These are phyloP conservation scores for Geranium rotundifolium DNA, from an alignment of 345 rosid species.

Conservation along the genomic window DNA sequence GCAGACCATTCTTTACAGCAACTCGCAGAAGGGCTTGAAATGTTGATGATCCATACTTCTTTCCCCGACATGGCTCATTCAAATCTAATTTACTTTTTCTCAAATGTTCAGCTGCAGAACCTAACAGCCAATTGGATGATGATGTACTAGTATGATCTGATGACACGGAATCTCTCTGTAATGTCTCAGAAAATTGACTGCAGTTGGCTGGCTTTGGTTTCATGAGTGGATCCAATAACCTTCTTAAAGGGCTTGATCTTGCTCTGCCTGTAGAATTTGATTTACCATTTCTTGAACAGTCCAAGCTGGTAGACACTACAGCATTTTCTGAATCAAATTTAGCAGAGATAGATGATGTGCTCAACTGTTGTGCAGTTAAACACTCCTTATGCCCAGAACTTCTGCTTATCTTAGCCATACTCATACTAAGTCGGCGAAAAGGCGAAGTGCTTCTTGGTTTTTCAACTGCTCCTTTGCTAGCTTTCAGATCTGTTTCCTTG, in stretches of 20 bases:
- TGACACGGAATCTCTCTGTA: constrained; percentile 23
- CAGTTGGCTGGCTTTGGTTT: constrained; percentile 42
- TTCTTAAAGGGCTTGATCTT: constrained; percentile 76
- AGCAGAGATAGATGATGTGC: constrained; percentile 21
- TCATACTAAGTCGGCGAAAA: constrained; percentile 52
- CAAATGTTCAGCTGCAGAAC: constrained; percentile 24
- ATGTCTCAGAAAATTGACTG: constrained; percentile 28
- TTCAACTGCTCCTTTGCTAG: constrained; percentile 28
- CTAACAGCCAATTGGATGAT: constrained; percentile 18
- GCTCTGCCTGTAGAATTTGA: constrained; percentile 33
- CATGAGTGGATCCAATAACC: constrained; percentile 65
- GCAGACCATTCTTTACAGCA: constrained; percentile 71
- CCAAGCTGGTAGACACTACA: constrained; percentile 25
- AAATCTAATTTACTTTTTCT: constrained; percentile 32
- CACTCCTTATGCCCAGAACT: constrained; percentile 36
- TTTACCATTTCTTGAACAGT: constrained; percentile 17
- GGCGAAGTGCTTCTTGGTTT: constrained; percentile 67
- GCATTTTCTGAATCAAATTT: constrained; percentile 29
- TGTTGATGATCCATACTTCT: constrained; percentile 29
- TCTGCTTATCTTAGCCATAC: constrained; percentile 45
- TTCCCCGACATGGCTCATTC: constrained; percentile 30
- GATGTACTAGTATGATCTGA: constrained; percentile 20
- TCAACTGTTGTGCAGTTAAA: constrained; percentile 20
- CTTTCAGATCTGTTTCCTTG: constrained; percentile 25
- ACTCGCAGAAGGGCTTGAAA: constrained; percentile 82